Evolutionary conservation across 139 green algal species (phyloP), one percentile per base, ranked within the genome.

Genomic region (Asterochloris erici): DNA sequence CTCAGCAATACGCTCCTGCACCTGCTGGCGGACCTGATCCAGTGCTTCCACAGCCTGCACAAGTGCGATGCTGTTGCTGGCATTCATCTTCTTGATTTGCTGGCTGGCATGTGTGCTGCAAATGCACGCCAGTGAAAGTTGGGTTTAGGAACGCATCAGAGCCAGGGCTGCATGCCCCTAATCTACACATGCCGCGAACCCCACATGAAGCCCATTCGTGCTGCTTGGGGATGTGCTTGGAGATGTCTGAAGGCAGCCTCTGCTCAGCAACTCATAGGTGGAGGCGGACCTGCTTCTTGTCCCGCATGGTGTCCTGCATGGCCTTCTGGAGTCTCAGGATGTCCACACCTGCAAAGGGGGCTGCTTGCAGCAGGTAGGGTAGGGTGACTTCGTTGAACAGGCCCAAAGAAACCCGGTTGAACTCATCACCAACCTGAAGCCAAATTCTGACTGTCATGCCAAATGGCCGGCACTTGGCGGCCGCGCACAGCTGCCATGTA

Each of bases 291-390:
- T 79, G 63, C 21, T 54, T 47, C 38, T 79, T 79, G 74, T 79
- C 74, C 47, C 74, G 63, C 47, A 79, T 54, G 26, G 74, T 54
- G 63, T 79, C 63, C 17, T 79, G 74, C 38, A 79, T 19, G 15
- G 74, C 74, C 27, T 64, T 47, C 19, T 79, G 74, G 16, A 79
- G 66, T 9, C 47, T 47, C 29, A 79, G 74, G 38, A 47, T 21
- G 38, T 79, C 74, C 74, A 79, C 74, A 14, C 74, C 74, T 19
- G 74, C 74, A 79, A 79, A 79, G 28, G 74, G 74, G 47, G 74
- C 74, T 29, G 74, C 74, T 47, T 79, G 74, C 74, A 79, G 63
- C 26, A 79, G 38, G 74, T 64, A 79, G 11, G 74, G 74, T 14
- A 54, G 47, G 11, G 63, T 79, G 17, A 23, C 47, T 54, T 79